phyloP scores from a whole-genome alignment of 495 filamentous ascomycete genomes.

The Talaromyces liani region DNA sequence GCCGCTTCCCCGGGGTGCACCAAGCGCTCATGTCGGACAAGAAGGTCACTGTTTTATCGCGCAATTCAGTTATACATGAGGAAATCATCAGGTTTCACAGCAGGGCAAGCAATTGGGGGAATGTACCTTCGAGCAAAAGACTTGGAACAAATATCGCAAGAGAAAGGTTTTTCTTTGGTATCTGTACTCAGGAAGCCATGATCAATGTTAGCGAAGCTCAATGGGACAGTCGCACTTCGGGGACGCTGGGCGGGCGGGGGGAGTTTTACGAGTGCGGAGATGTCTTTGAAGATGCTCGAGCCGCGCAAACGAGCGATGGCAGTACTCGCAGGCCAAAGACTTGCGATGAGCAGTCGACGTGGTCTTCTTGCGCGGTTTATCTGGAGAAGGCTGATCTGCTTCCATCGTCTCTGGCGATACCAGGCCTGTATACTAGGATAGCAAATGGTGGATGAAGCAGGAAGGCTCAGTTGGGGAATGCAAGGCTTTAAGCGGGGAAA shows the following conservation, averaged over 20 bases:
- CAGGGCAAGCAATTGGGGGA: not conserved
- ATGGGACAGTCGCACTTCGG: not conserved
- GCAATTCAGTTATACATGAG: not conserved
- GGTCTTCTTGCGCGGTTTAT: constrained; percentile 38
- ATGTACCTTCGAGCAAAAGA: constrained; percentile 44
- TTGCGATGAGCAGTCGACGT: constrained; percentile 31
- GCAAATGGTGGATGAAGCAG: not conserved
- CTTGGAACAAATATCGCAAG: constrained; percentile 44
- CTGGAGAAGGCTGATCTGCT: constrained; percentile 31
- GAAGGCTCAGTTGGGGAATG: not conserved
- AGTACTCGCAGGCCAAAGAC: constrained; percentile 43
- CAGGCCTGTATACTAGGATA: not conserved
- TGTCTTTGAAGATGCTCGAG: constrained; percentile 48
- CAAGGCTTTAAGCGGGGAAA: constrained; percentile 1
- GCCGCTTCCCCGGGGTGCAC: constrained; percentile 57
- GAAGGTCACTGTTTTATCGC: constrained; percentile 47
- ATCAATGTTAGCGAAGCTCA: constrained; percentile 17
- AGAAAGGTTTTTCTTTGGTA: constrained; percentile 49
- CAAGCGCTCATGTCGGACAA: constrained; percentile 67
- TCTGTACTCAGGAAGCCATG: constrained; percentile 23
- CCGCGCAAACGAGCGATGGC: constrained; percentile 42
- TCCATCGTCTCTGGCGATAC: constrained; percentile 25
- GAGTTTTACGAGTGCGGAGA: constrained; percentile 45
- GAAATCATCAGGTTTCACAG: not conserved
- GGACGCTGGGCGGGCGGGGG: constrained; percentile 6